Percentiles rank a stretch among this genome's conserved stretches.
These are phyloP conservation scores for Hibiscus mutabilis DNA, from an alignment of 345 rosid genomes.

Conservation along the genomic window DNA sequence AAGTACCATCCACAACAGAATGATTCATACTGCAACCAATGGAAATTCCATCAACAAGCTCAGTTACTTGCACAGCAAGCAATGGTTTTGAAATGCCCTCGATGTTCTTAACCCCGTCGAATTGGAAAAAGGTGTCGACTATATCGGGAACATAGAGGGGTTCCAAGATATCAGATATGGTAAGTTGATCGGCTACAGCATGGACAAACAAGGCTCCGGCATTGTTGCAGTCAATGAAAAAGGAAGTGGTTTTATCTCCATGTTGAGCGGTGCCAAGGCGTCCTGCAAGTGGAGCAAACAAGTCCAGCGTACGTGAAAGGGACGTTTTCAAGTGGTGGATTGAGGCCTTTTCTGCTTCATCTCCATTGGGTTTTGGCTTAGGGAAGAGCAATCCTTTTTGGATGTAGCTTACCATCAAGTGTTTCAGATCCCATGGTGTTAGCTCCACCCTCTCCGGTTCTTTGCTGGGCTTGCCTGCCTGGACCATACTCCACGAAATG, in stretches of 20 bases:
- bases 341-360: neutral
- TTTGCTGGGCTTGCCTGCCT: neutral
- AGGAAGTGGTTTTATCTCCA: constrained; percentile 24
- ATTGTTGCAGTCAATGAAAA: constrained; percentile 29
- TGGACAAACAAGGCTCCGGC: constrained; percentile 39
- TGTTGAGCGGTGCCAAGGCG: neutral
- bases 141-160: constrained; percentile 15
- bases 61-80: constrained; percentile 34
- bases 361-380: constrained; percentile 3
- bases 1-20: constrained; percentile 27
- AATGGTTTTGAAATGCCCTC: constrained; percentile 23
- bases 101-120: constrained; percentile 8
- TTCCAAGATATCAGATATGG: neutral
- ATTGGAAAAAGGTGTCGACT: neutral
- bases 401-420: neutral
- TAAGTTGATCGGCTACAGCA: constrained; percentile 22
- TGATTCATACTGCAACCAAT: constrained; percentile 25
- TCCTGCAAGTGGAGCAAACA: neutral
- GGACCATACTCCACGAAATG: constrained; percentile 4
- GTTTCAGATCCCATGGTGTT: constrained; percentile 31
- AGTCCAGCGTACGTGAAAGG: neutral
- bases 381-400: constrained; percentile 2
- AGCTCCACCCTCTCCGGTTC: constrained; percentile 7
- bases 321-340: constrained; percentile 3
- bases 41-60: constrained; percentile 30